Base-by-base conservation (phyloP, 2,329 filamentous ascomycete genomes). In the Aspergillus pseudotamarii region DNA sequence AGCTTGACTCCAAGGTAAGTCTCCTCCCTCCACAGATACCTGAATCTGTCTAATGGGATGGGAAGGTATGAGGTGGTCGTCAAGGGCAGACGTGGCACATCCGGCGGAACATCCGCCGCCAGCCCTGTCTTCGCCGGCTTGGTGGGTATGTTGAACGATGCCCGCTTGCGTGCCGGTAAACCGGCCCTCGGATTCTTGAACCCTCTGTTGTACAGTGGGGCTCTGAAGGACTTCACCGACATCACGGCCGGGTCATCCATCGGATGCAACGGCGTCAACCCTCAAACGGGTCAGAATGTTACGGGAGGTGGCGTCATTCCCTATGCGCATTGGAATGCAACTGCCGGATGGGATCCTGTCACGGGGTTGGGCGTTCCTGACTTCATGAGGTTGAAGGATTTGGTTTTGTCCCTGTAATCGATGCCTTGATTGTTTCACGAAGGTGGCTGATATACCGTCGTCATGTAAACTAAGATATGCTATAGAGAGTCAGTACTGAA, bases 171-270 rank as follows among this genome's bases (percentile, higher is more conserved):
- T 11, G 48, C 75, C 16, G 85, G 85, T 19, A 84, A 84, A 71
- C 71, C 79, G 0, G 72, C 79, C 0, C 76, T 87, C 9, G 86
- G 86, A 0, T 87, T 84, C 73, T 63, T 88, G 55, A 88, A 88
- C 70, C 85, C 85, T 0, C 86, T 83, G 81, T 69, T 88, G 12
- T 88, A 88, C 69, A 76, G 75, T 12, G 70, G 73, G 54, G 83
- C 81, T 5, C 81, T 79, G 60, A 73, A 78, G 64, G 84, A 78
- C 0, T 75, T 88, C 21, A 85, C 76, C 0, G 86, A 88, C 66
- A 74, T 80, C 32, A 69, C 73, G 8, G 72, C 65, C 28, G 78
- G 78, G 10, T 65, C 60, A 34, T 73, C 73, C 5, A 68, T 74
- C 50, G 78, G 78, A 8, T 80, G 78, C 61, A 66, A 72, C 32